Base-by-base conservation (phyloP, 1,284 basidiomycete species). In the Inonotus hispidus region DNA sequence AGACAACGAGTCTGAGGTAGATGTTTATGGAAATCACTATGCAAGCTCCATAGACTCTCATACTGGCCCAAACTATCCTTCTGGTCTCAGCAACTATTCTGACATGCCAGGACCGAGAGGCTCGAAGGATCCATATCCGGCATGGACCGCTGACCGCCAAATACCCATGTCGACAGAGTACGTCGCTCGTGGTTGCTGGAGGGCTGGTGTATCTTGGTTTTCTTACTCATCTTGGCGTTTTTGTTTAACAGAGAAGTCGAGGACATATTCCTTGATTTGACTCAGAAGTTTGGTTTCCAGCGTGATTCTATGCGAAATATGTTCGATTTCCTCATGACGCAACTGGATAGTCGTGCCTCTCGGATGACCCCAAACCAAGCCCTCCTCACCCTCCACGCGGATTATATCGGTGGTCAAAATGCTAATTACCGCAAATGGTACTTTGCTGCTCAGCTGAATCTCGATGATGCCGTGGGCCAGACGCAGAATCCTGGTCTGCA, bases 391-490 rank as follows among this genome's bases (percentile, higher is more conserved):
- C 82, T 99, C 47, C 96, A 99, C 73, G 95, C 96, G 61, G 95
- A 98, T 75, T 99, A 98, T 75, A 98, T 99, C 65, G 97, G 97
- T 64, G 97, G 97, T 53, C 92, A 93, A 71, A 89, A 96, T 71
- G 94, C 95, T 68, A 97, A 96, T 79, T 96, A 97, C 75, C 89
- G 94, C 72, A 96, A 95, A 74, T 98, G 97, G 96, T 99, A 99
- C 74, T 99, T 99, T 75, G 97, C 97, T 29, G 95, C 96, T 10
- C 97, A 99, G 75, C 90, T 99, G 73, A 97, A 99, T 72, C 87
- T 99, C 60, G 96, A 99, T 77, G 96, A 99, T 71, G 97, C 96
- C 35, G 96, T 99, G 66, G 97, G 97, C 57, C 89, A 93, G 69
- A 87, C 91, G 3, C 93, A 98, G 72, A 97, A 97, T 74, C 92